Evolutionary conservation across 73 alveolate species (phyloP).

Genomic region (Symbiodinium pilosum): DNA sequence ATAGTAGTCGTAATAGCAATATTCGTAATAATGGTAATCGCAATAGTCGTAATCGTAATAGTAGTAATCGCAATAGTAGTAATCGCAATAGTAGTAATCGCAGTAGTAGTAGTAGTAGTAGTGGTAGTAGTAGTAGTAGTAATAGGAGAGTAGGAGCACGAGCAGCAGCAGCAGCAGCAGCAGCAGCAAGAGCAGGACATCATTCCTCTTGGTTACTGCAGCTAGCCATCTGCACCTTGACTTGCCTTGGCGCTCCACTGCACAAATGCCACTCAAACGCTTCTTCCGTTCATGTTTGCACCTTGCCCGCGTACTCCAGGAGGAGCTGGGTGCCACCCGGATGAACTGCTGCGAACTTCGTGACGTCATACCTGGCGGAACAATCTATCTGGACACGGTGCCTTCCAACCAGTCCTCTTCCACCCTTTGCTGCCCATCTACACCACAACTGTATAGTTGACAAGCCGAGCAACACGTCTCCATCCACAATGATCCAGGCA

Average conservation of each 20-base stretch:
- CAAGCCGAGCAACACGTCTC: constrained; percentile 93
- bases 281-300: neutral
- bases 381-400: no score
- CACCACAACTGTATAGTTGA: neutral
- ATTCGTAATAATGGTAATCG: no score
- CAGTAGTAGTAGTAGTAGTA: neutral
- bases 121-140: no score
- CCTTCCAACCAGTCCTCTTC: no score
- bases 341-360: constrained; percentile 96
- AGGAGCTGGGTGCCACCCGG: constrained; percentile 96
- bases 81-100: neutral
- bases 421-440: neutral
- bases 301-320: constrained; percentile 91
- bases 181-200: neutral
- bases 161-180: neutral
- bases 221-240: no score
- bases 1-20: no score
- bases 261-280: no score
- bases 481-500: constrained; percentile 96
- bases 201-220: no score
- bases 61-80: neutral
- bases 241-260: no score
- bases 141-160: no score
- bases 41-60: no score
- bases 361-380: constrained; percentile 95